Percentiles rank a stretch among this genome's conserved stretches.
phyloP scores from a whole-genome alignment of 2,329 filamentous ascomycete species.

The Fusarium austroafricanum region DNA sequence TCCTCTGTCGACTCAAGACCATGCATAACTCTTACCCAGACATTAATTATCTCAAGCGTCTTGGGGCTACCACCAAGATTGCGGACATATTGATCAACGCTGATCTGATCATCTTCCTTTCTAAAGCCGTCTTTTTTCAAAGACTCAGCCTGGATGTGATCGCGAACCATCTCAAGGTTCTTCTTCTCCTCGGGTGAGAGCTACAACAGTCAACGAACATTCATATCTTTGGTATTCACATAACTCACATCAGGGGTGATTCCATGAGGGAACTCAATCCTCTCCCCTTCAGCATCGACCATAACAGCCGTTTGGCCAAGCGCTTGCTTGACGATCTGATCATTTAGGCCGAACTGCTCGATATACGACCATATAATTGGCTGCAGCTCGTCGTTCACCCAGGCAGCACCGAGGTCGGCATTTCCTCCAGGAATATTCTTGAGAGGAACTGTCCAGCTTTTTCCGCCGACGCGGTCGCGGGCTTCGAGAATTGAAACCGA shows the following conservation, averaged over 20 bases:
- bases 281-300: slow-evolving; percentile 52
- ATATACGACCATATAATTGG: slow-evolving; percentile 56
- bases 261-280: slow-evolving; percentile 36
- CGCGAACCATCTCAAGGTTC: slow-evolving; percentile 50
- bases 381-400: slow-evolving; percentile 70
- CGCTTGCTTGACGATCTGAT: slow-evolving; percentile 57
- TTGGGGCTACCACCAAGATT: slow-evolving; percentile 48
- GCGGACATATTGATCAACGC: slow-evolving; percentile 51
- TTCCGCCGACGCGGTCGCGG: slow-evolving; percentile 62
- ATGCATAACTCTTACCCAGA: slow-evolving; percentile 54
- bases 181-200: slow-evolving; percentile 49
- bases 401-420: slow-evolving; percentile 67
- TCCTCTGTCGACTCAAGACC: slow-evolving; percentile 52
- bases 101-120: slow-evolving; percentile 48
- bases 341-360: slow-evolving; percentile 54
- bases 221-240: too few species aligned
- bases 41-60: slow-evolving; percentile 50
- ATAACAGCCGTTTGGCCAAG: slow-evolving; percentile 58
- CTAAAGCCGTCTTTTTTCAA: slow-evolving; percentile 39
- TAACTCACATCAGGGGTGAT: slow-evolving; percentile 40
- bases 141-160: slow-evolving; percentile 52
- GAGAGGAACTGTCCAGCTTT: slow-evolving; percentile 57
- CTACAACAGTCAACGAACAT: slow-evolving; percentile 17
- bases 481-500: slow-evolving; percentile 61
- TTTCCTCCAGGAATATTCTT: slow-evolving; percentile 48